These are phyloP conservation scores for Lithospermum erythrorhizon DNA, from an alignment of 257 asterid species.

Conservation along the genomic window DNA sequence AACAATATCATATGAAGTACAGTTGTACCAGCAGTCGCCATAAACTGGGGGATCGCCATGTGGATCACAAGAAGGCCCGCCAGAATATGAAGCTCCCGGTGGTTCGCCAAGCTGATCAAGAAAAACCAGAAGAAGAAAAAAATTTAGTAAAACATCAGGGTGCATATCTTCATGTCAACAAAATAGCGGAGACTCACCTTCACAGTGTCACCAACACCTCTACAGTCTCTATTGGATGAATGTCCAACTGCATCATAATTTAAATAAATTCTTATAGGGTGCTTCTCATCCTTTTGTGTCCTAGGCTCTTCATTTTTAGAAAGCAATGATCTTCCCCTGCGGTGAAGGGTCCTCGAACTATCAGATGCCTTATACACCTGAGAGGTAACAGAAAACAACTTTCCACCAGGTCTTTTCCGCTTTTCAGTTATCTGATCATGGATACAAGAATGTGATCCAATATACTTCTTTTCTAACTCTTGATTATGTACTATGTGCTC, in stretches of 20 bases:
- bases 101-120: slow-evolving; percentile 88
- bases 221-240: slow-evolving; percentile 90
- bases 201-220: slow-evolving; percentile 65
- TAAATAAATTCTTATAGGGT: slow-evolving; percentile 79
- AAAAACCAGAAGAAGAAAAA: slow-evolving; percentile 14
- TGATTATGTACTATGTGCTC: slow-evolving; percentile 32
- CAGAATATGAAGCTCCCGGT: slow-evolving; percentile 70
- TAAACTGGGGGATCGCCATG: slow-evolving; percentile 82
- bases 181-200: slow-evolving; percentile 47
- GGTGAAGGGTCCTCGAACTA: slow-evolving; percentile 27
- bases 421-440: slow-evolving; percentile 86
- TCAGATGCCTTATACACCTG: slow-evolving; percentile 58
- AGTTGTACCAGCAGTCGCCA: slow-evolving; percentile 97
- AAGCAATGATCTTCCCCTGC: slow-evolving; percentile 61
- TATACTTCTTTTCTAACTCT: slow-evolving; percentile 27
- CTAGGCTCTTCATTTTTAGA: slow-evolving; percentile 28
- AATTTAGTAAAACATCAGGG: background rate
- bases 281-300: slow-evolving; percentile 40
- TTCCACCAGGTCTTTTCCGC: slow-evolving; percentile 71
- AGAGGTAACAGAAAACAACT: slow-evolving; percentile 72
- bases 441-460: slow-evolving; percentile 70
- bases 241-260: slow-evolving; percentile 99
- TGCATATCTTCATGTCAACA: background rate
- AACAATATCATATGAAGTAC: slow-evolving; percentile 85
- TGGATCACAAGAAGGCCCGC: slow-evolving; percentile 77